Conservation (phyloP, 352 stramenopile species). For the Pilasporangium apinafurcum region DNA sequence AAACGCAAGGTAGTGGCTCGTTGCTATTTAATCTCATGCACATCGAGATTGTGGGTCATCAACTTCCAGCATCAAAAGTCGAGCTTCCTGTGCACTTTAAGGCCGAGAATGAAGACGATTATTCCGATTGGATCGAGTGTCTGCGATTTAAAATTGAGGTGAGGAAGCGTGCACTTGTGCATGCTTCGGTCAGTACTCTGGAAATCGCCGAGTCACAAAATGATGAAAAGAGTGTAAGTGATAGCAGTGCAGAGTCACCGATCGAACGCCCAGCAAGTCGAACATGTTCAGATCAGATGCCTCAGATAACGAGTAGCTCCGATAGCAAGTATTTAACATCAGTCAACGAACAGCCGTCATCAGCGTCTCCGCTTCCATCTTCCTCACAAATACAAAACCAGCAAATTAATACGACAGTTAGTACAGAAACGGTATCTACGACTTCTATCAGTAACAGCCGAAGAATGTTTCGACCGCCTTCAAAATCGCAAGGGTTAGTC, state of each 20-base stretch:
- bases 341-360: no score
- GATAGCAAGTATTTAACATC: no score
- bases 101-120: slow-evolving; percentile 31
- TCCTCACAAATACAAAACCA: no score
- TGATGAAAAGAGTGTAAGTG: slow-evolving; percentile 6
- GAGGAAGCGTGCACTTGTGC: slow-evolving; percentile 21
- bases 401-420: no score
- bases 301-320: no score
- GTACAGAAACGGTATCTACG: no score
- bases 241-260: no score
- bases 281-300: no score
- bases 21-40: slow-evolving; percentile 40
- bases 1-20: slow-evolving; percentile 11
- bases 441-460: no score
- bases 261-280: no score
- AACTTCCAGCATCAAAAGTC: slow-evolving; percentile 24
- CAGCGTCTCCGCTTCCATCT: no score
- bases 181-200: slow-evolving; percentile 1
- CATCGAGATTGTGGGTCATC: slow-evolving; percentile 30
- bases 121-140: slow-evolving; percentile 41
- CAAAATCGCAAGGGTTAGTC: slow-evolving; percentile 12
- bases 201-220: not conserved
- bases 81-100: slow-evolving; percentile 49
- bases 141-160: slow-evolving; percentile 46
- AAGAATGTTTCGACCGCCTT: no score